Evolutionary conservation across 345 rosid genomes (phyloP), one percentile per base, ranked within the genome.

Genomic region (Dipteronia dyeriana): DNA sequence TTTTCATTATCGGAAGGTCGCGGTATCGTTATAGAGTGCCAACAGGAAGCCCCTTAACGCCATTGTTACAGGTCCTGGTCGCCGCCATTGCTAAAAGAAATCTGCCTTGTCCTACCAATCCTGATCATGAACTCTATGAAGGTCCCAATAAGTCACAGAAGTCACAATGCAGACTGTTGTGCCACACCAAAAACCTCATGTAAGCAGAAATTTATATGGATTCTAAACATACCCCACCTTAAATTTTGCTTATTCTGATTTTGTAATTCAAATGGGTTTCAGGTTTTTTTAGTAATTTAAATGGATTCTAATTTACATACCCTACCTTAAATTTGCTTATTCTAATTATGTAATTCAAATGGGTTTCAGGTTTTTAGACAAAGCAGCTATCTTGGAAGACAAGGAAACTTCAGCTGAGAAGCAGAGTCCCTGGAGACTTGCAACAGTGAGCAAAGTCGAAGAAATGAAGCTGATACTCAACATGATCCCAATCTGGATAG

Each of bases 401-500:
- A 71, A 80, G 34, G 86, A 71, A 77, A 76, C 56, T 70, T 73
- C 78, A 64, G 70, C 66, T 13, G 87, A 87, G 80, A 87, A 86
- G 67, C 86, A 85, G 53, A 79, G 82, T 87, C 87, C 91, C 7
- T 91, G 98, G 97, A 86, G 87, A 85, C 92, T 94, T 2, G 87
- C 94, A 62, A 89, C 94, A 0, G 92, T 94, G 80, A 96, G 97
- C 59, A 82, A 86, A 38, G 97, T 92, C 5, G 99, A 96, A 80
- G 99, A 96, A 78, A 77, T 87, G 79, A 96, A 96, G 87, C 91
- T 96, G 45, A 73, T 96, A 79, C 84, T 94, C 63, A 96, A 94
- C 88, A 86, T 96, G 88, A 82, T 91, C 62, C 99, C 99, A 47
- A 90, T 96, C 45, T 96, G 99, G 99, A 60, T 96, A 45, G 82